These are phyloP conservation scores for Ilyonectria destructans DNA, from an alignment of 2,329 filamentous ascomycete species.

Conservation along the genomic window DNA sequence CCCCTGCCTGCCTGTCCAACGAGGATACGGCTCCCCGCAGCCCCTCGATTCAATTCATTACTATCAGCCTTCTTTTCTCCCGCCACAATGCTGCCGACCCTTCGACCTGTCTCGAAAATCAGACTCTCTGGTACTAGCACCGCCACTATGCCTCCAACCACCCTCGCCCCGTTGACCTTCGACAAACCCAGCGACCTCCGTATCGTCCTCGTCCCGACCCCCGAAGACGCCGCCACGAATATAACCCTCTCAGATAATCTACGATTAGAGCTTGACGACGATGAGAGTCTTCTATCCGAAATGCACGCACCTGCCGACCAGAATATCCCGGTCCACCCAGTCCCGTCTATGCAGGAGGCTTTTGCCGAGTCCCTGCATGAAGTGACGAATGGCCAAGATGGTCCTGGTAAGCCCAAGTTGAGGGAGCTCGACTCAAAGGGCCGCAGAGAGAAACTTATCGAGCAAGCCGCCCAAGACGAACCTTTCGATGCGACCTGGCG, in stretches of 20 bases:
- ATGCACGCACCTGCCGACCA: constrained; percentile 40
- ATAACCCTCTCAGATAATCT: constrained; percentile 24
- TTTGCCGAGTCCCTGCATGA: constrained; percentile 88
- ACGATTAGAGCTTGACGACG: constrained; percentile 36
- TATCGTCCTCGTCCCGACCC: constrained; percentile 51
- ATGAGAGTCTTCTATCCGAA: constrained; percentile 31
- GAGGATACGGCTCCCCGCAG: constrained; percentile 35
- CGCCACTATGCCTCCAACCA: constrained; percentile 50
- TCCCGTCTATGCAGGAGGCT: constrained; percentile 83
- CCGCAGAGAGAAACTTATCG: constrained; percentile 78
- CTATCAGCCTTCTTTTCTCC: constrained; percentile 24
- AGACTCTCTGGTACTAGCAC: constrained; percentile 45
- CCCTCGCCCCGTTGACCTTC: constrained; percentile 51
- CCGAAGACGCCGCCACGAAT: constrained; percentile 36
- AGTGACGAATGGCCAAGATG: constrained; percentile 67
- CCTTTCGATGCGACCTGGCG: constrained; percentile 84
- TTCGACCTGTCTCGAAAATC: constrained; percentile 46
- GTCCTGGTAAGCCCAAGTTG: constrained; percentile 66
- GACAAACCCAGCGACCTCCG: constrained; percentile 49
- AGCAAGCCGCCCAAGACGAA: constrained; percentile 77
- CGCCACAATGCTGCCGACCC: constrained; percentile 44
- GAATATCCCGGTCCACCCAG: constrained; percentile 72
- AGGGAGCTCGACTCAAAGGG: constrained; percentile 71
- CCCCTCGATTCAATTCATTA: constrained; percentile 27
- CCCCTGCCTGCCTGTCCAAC: constrained; percentile 29